These are phyloP conservation scores for Colletotrichum acutatum DNA, from an alignment of 2,329 filamentous ascomycete species.

Conservation along the genomic window DNA sequence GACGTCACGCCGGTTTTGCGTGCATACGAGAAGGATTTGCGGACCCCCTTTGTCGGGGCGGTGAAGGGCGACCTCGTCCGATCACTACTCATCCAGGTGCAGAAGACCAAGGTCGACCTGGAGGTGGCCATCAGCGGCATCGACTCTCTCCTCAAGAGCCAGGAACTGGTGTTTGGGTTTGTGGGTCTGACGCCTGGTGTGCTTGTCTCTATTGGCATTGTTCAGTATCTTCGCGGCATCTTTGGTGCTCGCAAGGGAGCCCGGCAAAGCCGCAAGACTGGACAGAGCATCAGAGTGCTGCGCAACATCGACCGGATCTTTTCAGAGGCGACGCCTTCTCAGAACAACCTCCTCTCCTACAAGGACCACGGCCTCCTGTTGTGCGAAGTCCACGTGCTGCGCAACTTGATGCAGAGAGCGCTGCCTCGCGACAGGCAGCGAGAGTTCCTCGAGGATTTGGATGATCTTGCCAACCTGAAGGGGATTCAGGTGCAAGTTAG, in stretches of 20 bases:
- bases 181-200: slow-evolving; percentile 93
- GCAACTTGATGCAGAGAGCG: slow-evolving; percentile 72
- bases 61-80: slow-evolving; percentile 88
- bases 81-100: slow-evolving; percentile 93
- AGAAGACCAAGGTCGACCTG: slow-evolving; percentile 98
- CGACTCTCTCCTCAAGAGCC: slow-evolving; percentile 92
- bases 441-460: slow-evolving; percentile 90
- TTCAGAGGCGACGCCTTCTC: slow-evolving; percentile 73
- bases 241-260: slow-evolving; percentile 79
- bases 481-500: slow-evolving; percentile 82
- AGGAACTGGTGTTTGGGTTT: slow-evolving; percentile 98
- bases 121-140: slow-evolving; percentile 97
- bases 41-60: slow-evolving; percentile 83
- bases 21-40: slow-evolving; percentile 91
- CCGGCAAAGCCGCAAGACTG: slow-evolving; percentile 71
- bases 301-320: slow-evolving; percentile 89
- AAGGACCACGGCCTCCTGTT: slow-evolving; percentile 92
- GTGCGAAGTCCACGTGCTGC: slow-evolving; percentile 88
- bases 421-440: slow-evolving; percentile 80
- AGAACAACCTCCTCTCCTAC: slow-evolving; percentile 83
- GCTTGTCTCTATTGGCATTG: slow-evolving; percentile 81
- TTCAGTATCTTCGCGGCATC: slow-evolving; percentile 76
- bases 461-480: slow-evolving; percentile 85
- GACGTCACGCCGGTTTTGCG: slow-evolving; percentile 92
- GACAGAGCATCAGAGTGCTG: slow-evolving; percentile 79